Conservation (phyloP, 2,329 filamentous ascomycete genomes). For the Fusarium xylarioides region DNA sequence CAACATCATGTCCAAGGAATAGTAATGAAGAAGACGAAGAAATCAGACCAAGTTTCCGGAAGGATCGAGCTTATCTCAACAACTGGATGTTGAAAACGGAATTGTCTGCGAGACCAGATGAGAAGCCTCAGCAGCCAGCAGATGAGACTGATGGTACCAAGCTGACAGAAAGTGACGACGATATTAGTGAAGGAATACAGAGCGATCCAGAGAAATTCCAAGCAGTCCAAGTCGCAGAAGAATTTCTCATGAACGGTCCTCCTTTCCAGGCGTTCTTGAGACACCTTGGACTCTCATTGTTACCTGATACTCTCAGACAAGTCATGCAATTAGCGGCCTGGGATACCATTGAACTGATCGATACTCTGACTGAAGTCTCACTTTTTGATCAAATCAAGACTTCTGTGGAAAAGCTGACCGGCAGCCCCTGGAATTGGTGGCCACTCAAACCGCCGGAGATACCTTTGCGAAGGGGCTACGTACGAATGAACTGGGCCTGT, state of each 20-base stretch:
- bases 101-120: not conserved
- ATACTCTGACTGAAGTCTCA: not conserved
- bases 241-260: not conserved
- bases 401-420: not conserved
- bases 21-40: not conserved
- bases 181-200: not conserved
- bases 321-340: not conserved
- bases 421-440: slow-evolving; percentile 8
- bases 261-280: not conserved
- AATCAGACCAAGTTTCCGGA: not conserved
- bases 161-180: not conserved
- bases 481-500: slow-evolving; percentile 1
- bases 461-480: not conserved
- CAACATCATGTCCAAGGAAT: not conserved
- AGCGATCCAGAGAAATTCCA: not conserved
- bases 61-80: not conserved
- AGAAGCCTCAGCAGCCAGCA: not conserved
- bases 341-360: not conserved
- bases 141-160: not conserved
- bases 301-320: not conserved
- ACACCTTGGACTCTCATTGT: not conserved
- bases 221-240: not conserved
- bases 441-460: not conserved
- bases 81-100: not conserved
- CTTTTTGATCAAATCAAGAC: not conserved